Base-by-base conservation (phyloP, 2,329 filamentous ascomycete genomes). In the Cladosporium austrohemisphaericum region DNA sequence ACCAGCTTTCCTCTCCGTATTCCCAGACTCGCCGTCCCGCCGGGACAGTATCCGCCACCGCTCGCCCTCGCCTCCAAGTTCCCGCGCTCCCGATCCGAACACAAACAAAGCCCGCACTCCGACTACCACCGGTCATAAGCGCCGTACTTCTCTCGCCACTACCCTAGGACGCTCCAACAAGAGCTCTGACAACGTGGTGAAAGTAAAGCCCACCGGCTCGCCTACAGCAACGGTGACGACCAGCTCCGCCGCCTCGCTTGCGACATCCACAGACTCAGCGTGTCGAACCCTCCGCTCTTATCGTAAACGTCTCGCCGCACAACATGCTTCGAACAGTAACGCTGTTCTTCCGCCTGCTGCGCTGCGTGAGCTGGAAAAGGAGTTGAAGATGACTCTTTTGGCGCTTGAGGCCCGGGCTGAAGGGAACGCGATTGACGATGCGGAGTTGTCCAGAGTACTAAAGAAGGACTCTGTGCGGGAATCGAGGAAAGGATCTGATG, bases 251-350 rank as follows among this genome's bases (percentile, higher is more conserved):
- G 28, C 33, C 3, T 73, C 52, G 73, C 55, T 80, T 9, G 70
- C 73, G 8, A 68, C 70, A 54, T 75, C 76, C 2, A 83, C 78
- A 0, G 80, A 83, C 52, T 76, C 78, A 49, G 67, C 83, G 1
- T 78, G 76, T 59, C 74, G 78, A 29, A 77, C 76, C 5, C 66
- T 84, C 3, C 74, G 76, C 37, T 73, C 76, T 0, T 84, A 82
- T 57, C 71, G 80, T 14, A 82, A 80, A 61, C 79, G 79, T 51
- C 69, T 83, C 2, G 46, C 54, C 13, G 56, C 41, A 13, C 69
- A 72, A 14, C 69, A 70, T 5, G 32, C 32, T n/a, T 35, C 32
- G 14, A 72, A 71, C 22, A 69, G 63, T 1, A 76, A 79, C 18
- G 65, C 64, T 9, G 25, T 31, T 1, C 63, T 80, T 20, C 62